A percentile compares a stretch with the other conserved stretches of the same genome.
Evolutionary conservation across 208 protist species (phyloP).

Genomic region (Leishmania mexicana): DNA sequence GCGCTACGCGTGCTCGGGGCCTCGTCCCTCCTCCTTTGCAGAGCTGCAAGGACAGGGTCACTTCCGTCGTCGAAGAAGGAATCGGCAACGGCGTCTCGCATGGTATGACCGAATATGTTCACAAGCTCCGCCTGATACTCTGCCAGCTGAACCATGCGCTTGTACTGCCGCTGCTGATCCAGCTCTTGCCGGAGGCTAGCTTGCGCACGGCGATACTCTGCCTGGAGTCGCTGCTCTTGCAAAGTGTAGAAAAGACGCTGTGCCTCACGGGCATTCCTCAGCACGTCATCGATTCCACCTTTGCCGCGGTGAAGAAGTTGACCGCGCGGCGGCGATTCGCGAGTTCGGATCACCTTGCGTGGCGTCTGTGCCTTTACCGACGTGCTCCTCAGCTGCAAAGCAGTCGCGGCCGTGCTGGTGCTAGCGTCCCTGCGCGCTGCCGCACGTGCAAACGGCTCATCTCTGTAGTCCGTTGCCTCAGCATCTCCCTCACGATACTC

Average conservation of each 20-base stretch:
- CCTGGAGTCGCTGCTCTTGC: conserved; percentile 37
- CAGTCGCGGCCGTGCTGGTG: not conserved
- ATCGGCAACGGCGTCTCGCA: conserved; percentile 51
- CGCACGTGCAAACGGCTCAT: not conserved
- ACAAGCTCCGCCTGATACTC: conserved; percentile 68
- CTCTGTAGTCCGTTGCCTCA: not conserved
- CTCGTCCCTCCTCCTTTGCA: conserved; percentile 14
- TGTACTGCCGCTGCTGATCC: conserved; percentile 49
- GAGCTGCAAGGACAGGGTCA: conserved; percentile 25
- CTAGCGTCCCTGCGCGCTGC: not conserved
- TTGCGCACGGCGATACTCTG: conserved; percentile 37
- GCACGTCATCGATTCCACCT: conserved; percentile 52
- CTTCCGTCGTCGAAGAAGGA: conserved; percentile 43
- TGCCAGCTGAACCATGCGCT: conserved; percentile 34
- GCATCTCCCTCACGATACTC: not conserved
- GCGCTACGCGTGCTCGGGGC: not conserved
- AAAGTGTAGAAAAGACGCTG: conserved; percentile 37
- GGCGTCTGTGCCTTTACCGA: not conserved
- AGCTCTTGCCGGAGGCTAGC: conserved; percentile 32
- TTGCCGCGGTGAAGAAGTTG: conserved; percentile 46
- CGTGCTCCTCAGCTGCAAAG: not conserved
- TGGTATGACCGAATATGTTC: conserved; percentile 49
- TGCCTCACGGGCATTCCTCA: conserved; percentile 41
- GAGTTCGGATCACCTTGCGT: not conserved
- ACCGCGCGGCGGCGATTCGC: conserved; percentile 14